phyloP scores from a whole-genome alignment of 176 grass and related monocot genomes.

The Pontederia crassipes region DNA sequence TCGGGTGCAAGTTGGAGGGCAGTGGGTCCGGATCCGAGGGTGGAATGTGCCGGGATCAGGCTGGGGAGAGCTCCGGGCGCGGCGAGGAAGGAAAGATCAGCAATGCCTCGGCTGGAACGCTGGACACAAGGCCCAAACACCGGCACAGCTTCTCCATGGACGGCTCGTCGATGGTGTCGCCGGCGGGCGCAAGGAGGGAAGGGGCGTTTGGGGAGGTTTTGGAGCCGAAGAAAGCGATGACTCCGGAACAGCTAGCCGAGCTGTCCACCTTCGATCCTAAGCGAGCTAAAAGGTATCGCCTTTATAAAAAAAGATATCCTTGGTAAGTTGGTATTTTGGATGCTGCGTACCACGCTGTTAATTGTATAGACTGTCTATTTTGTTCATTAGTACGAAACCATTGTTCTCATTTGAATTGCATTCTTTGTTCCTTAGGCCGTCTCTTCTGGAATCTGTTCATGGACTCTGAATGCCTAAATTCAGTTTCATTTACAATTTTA shows the following conservation, averaged over 20 bases:
- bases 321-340: background rate
- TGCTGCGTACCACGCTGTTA: background rate
- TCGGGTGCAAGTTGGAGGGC: slow-evolving; percentile 41
- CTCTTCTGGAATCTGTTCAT: too few species aligned
- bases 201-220: slow-evolving; percentile 59
- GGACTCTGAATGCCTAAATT: too few species aligned
- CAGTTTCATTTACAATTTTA: too few species aligned
- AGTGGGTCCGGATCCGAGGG: slow-evolving; percentile 32
- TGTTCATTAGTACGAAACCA: too few species aligned
- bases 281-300: slow-evolving; percentile 75
- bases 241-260: slow-evolving; percentile 64
- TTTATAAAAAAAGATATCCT: background rate
- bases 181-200: slow-evolving; percentile 20
- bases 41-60: slow-evolving; percentile 35
- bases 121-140: slow-evolving; percentile 58
- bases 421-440: too few species aligned
- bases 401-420: too few species aligned
- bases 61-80: slow-evolving; percentile 41
- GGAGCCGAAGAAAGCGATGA: slow-evolving; percentile 97
- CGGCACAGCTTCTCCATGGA: slow-evolving; percentile 89
- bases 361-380: background rate
- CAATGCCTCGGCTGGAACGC: background rate
- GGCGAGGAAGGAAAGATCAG: slow-evolving; percentile 11
- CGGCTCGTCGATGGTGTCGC: slow-evolving; percentile 51
- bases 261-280: slow-evolving; percentile 75